A percentile compares a stretch with the other conserved stretches of the same genome.
Conservation (phyloP, 1,284 basidiomycete species). For the Malassezia vespertilionis region DNA sequence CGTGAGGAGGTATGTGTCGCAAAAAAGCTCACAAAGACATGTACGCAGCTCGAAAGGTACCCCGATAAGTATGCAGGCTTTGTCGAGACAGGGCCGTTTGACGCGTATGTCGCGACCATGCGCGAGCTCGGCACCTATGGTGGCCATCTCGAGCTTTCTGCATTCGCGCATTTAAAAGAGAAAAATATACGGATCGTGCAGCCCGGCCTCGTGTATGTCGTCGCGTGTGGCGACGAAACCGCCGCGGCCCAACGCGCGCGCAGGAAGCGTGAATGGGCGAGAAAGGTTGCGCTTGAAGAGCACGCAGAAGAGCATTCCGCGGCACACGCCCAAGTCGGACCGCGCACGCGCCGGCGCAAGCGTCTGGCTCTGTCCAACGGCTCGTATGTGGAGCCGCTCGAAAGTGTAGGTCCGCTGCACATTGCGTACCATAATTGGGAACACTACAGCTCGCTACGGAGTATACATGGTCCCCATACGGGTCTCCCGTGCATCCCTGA, state of each 20-base stretch:
- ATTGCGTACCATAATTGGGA: conserved; percentile 65
- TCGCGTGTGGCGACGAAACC: conserved; percentile 46
- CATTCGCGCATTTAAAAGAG: conserved; percentile 68
- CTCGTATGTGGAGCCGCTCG: conserved; percentile 14
- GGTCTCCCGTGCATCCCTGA: conserved; percentile 64
- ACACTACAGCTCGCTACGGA: conserved; percentile 83
- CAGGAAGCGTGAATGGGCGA: conserved; percentile 24
- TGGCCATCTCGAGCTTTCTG: conserved; percentile 77
- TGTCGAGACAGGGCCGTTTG: conserved; percentile 63
- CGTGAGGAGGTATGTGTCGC: conserved; percentile 52
- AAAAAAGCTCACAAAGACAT: conserved; percentile 40
- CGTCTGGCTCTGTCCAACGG: too few species aligned
- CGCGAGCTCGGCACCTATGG: conserved; percentile 64
- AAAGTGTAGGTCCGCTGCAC: conserved; percentile 38
- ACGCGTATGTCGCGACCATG: conserved; percentile 37
- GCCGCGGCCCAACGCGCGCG: conserved; percentile 27
- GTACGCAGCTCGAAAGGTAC: conserved; percentile 66
- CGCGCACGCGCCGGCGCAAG: neutral
- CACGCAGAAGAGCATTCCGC: conserved; percentile 11
- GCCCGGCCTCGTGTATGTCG: conserved; percentile 55
- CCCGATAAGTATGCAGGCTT: conserved; percentile 70
- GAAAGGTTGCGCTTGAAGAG: conserved; percentile 19
- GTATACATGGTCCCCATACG: conserved; percentile 68
- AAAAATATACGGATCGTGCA: conserved; percentile 81
- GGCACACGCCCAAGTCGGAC: conserved; percentile 10